Conservation (phyloP, 768 basidiomycete genomes). For the Auricularia cornea region DNA sequence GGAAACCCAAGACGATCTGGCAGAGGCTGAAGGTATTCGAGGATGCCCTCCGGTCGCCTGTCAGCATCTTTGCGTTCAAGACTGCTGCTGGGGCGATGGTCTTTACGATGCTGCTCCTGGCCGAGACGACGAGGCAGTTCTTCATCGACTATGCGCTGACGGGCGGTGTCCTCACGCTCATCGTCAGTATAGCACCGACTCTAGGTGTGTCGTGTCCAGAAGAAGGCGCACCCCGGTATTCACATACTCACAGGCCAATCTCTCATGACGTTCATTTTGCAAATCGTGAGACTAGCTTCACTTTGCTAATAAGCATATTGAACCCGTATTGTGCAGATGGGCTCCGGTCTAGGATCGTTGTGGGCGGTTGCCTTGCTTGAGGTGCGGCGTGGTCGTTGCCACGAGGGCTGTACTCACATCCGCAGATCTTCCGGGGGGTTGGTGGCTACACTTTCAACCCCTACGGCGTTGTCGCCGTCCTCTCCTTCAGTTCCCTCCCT, state of each 20-base stretch:
- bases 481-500: conserved; percentile 5
- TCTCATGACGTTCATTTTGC: conserved; percentile 21
- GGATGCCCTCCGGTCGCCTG: conserved; percentile 7
- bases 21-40: conserved; percentile 11
- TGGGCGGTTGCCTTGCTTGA: conserved; percentile 12
- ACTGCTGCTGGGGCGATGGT: conserved; percentile 16
- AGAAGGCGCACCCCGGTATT: neutral
- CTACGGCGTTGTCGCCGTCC: conserved; percentile 7
- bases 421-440: conserved; percentile 21
- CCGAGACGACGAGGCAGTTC: conserved; percentile 15
- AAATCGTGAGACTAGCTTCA: conserved; percentile 18
- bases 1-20: conserved; percentile 7
- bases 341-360: conserved; percentile 7
- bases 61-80: conserved; percentile 19
- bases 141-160: conserved; percentile 21
- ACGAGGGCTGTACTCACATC: neutral
- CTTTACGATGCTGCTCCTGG: conserved; percentile 20
- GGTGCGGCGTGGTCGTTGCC: neutral
- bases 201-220: conserved; percentile 8
- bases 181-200: conserved; percentile 22
- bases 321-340: neutral
- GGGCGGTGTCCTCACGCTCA: conserved; percentile 20
- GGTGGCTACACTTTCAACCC: conserved; percentile 23
- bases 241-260: conserved; percentile 15
- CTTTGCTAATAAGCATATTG: neutral